Conservation (phyloP, 2,329 filamentous ascomycete species). For the Colletotrichum sp. region DNA sequence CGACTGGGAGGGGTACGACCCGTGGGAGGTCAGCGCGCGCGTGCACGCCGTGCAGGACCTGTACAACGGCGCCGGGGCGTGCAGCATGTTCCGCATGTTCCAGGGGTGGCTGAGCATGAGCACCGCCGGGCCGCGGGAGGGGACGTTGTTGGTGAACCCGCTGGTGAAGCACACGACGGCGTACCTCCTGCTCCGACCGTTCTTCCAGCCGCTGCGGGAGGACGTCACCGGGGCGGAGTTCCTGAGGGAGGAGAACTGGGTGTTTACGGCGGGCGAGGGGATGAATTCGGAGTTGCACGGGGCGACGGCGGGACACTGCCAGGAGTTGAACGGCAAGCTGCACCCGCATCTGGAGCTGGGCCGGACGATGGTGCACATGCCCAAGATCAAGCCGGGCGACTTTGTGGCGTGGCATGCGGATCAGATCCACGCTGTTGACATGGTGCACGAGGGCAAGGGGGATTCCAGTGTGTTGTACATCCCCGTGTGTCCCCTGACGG, state of each 20-base stretch:
- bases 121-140: slow-evolving; percentile 73
- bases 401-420: slow-evolving; percentile 88
- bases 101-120: slow-evolving; percentile 91
- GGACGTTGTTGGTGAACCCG: slow-evolving; percentile 83
- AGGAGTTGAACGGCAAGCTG: slow-evolving; percentile 67
- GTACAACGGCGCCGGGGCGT: slow-evolving; percentile 82
- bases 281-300: slow-evolving; percentile 71
- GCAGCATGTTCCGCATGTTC: slow-evolving; percentile 85
- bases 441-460: slow-evolving; percentile 69
- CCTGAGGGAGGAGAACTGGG: slow-evolving; percentile 64
- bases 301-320: slow-evolving; percentile 69
- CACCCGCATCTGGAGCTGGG: slow-evolving; percentile 75
- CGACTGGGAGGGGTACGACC: slow-evolving; percentile 80
- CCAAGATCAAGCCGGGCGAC: slow-evolving; percentile 72
- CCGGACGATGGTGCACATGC: slow-evolving; percentile 74
- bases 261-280: slow-evolving; percentile 47
- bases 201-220: slow-evolving; percentile 63
- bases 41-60: slow-evolving; percentile 73
- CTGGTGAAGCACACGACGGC: slow-evolving; percentile 76
- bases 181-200: slow-evolving; percentile 83
- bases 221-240: slow-evolving; percentile 34
- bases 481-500: slow-evolving; percentile 81
- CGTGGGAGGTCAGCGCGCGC: slow-evolving; percentile 78
- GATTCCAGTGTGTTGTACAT: slow-evolving; percentile 92
- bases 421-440: slow-evolving; percentile 83